phyloP scores from a whole-genome alignment of 1,284 basidiomycete genomes.

The Moniliella sp. region DNA sequence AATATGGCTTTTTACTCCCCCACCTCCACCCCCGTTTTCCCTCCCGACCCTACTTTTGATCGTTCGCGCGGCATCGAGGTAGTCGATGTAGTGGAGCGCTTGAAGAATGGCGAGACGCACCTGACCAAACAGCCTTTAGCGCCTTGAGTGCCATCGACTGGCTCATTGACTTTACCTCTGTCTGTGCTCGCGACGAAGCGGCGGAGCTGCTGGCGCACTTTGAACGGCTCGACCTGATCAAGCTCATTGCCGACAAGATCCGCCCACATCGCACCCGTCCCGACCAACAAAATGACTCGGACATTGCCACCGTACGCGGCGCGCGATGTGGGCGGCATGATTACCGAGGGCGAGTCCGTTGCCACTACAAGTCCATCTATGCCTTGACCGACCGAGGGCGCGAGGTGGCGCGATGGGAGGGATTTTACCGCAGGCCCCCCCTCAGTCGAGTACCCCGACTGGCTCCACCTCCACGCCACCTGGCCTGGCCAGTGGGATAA shows the following conservation, averaged over 20 bases:
- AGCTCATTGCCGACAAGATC: slow-evolving; percentile 44
- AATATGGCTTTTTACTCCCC: too few relatives aligned
- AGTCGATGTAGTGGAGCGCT: slow-evolving; percentile 46
- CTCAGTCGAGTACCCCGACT: too few relatives aligned
- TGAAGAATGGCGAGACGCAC: slow-evolving; percentile 3
- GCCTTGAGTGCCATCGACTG: slow-evolving; percentile 74
- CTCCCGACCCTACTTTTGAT: slow-evolving; percentile 29
- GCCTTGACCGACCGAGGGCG: slow-evolving; percentile 74
- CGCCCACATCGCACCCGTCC: slow-evolving; percentile 15
- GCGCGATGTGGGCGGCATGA: slow-evolving; percentile 11
- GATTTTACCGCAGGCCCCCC: too few relatives aligned
- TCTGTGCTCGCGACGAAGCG: slow-evolving; percentile 82
- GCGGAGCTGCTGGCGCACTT: slow-evolving; percentile 93
- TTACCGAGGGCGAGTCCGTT: slow-evolving; percentile 49
- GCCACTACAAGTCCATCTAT: slow-evolving; percentile 80
- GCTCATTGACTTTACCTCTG: slow-evolving; percentile 90
- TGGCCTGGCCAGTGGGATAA: too few relatives aligned
- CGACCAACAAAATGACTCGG: slow-evolving; percentile 13
- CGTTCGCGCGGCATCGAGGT: slow-evolving; percentile 37
- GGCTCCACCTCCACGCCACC: too few relatives aligned
- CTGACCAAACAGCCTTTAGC: slow-evolving; percentile 53
- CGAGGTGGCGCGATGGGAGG: slow-evolving; percentile 50
- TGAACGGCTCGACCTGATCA: slow-evolving; percentile 74
- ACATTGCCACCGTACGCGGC: slow-evolving; percentile 13
- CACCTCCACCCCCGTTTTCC: slow-evolving; percentile 37